Base-by-base conservation (phyloP, 148 eudicot genomes). In the Cornus controversa region DNA sequence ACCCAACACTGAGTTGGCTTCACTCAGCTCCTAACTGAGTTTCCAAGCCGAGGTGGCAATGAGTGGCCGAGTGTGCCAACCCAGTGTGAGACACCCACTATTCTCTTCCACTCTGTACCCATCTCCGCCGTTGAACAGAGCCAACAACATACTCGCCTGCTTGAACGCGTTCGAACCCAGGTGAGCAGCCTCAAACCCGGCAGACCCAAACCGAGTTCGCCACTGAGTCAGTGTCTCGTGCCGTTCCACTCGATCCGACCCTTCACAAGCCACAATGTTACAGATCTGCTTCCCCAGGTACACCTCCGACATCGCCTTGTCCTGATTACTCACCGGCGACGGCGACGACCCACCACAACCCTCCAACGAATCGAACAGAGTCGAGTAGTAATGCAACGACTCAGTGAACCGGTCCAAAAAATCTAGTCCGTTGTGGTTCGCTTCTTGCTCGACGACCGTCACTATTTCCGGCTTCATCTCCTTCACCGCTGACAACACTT, bases 21-120 rank as follows among this genome's bases (percentile, higher is more conserved):
- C 36, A 65, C 83, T 80, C 83, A 25, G 45, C 22, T 60, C 8
- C 57, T 50, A 66, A 13, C 81, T 57, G 71, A 78, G 80, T 75
- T 67, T 85, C 97, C 97, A 93, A 25, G 95, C 97, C 16, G 97
- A 93, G 34, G 97, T 88, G 10, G 93, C 85, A n/a, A 93, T 88
- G 6, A 91, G 83, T 9, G 97, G 93, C 69, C 97, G 79, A 10
- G 84, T 88, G 29, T 91, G 93, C 93, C 95, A 91, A 4, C 92
- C 92, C 74, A 93, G 73, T 91, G 82, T 90, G 62, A 93, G 37
- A 69, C 96, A 90, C n/a, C 96, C 98, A 14, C 82, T 73, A 18
- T 85, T 82, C 76, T 90, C 96, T 77, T 90, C 98, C 72, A 91
- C 96, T 3, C 86, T 87, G 45, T 93, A 93, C 64, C 98, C 98